A percentile compares a stretch with the other conserved stretches of the same genome.
These are phyloP conservation scores for Syzygium malaccense DNA, from an alignment of 441 rosid genomes.

Conservation along the genomic window DNA sequence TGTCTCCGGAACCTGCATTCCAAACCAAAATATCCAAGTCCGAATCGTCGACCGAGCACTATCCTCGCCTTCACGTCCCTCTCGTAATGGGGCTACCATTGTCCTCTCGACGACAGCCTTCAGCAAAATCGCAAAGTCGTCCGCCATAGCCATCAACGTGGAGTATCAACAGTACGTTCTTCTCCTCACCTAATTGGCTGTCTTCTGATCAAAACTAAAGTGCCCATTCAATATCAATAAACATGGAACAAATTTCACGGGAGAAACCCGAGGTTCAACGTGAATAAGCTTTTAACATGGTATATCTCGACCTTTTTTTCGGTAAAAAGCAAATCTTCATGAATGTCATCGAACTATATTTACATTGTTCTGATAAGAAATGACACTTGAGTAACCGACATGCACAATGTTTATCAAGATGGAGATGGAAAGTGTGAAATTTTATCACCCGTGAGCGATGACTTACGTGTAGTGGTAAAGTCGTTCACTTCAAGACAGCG, in stretches of 20 bases:
- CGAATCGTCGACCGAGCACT: not conserved
- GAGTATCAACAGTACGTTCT: not conserved
- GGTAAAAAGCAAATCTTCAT: too few species aligned
- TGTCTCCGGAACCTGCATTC: not conserved
- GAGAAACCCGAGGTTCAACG: not conserved
- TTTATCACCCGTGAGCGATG: too few species aligned
- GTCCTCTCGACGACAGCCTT: not conserved
- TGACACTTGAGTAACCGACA: too few species aligned
- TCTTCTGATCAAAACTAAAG: not conserved
- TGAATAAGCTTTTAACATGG: not conserved
- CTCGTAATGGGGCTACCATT: rapidly evolving
- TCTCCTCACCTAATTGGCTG: not conserved
- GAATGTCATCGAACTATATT: not conserved
- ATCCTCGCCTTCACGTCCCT: not conserved
- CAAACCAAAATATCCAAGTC: not conserved
- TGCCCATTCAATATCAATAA: too few species aligned
- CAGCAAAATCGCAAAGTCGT: not conserved
- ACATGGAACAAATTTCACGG: not conserved
- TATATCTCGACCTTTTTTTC: too few species aligned
- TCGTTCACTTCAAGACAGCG: not conserved
- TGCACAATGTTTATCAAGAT: too few species aligned
- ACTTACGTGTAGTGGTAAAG: too few species aligned
- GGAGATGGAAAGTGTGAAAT: too few species aligned
- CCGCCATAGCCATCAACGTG: not conserved
- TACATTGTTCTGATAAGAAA: not conserved